Conservation (phyloP, 805 yeast genomes). For the Monosporozyma aerobia region DNA sequence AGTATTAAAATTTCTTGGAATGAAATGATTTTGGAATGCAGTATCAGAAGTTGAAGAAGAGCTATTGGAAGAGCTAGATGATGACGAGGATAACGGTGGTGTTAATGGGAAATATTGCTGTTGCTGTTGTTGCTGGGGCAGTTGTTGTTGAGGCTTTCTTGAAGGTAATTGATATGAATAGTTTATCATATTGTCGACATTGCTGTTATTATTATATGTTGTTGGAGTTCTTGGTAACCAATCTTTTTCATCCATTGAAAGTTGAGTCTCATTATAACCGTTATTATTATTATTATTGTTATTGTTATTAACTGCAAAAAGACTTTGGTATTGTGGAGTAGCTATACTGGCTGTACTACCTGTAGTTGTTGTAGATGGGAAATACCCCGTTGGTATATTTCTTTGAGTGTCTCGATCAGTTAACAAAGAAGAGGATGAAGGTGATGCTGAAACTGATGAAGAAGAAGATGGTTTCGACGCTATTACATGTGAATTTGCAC, state of each 20-base stretch:
- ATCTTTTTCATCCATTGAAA: background rate
- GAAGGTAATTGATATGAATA: background rate
- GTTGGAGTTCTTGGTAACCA: background rate
- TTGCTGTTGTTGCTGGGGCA: background rate
- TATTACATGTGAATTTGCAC: conserved; percentile 74
- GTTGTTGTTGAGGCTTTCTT: background rate
- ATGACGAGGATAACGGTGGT: background rate
- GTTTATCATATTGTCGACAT: background rate
- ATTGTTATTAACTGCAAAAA: background rate
- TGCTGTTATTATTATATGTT: background rate
- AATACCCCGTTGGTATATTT: background rate
- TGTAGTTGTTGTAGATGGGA: background rate
- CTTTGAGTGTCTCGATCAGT: background rate
- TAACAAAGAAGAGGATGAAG: background rate
- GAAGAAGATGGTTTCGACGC: background rate
- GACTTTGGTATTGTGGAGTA: background rate
- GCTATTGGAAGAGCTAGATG: background rate
- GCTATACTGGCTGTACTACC: no score
- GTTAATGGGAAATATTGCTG: background rate
- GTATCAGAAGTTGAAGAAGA: background rate
- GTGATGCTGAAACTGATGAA: no score
- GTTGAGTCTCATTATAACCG: background rate
- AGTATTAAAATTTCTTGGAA: background rate
- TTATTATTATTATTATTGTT: background rate
- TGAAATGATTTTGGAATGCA: background rate